A percentile compares a stretch with the other conserved stretches of the same genome.
Conservation (phyloP, 2,329 filamentous ascomycete species). For the Fusarium piperis region DNA sequence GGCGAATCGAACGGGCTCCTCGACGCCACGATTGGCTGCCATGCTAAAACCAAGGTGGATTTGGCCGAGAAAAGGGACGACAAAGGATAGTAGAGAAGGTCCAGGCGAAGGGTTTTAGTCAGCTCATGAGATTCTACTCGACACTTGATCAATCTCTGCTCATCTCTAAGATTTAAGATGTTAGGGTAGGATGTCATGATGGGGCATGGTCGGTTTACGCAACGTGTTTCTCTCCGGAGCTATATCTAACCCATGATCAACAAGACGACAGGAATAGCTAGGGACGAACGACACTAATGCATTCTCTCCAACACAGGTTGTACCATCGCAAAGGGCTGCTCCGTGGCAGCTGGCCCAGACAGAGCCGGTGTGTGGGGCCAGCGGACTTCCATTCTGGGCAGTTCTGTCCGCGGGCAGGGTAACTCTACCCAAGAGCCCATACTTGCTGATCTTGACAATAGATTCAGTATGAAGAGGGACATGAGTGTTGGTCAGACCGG, state of each 20-base stretch:
- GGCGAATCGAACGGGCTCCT: slow-evolving; percentile 5
- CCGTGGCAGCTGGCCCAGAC: not conserved
- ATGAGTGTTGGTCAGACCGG: not conserved
- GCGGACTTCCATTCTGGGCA: slow-evolving; percentile 16
- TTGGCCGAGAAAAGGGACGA: slow-evolving; percentile 35
- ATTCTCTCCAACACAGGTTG: not conserved
- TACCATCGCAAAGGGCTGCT: not conserved
- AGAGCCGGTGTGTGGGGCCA: not conserved
- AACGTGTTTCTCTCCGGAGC: slow-evolving; percentile 2
- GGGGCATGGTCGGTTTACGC: not conserved
- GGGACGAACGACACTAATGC: not conserved
- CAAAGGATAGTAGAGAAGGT: slow-evolving; percentile 19
- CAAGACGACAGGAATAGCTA: not conserved
- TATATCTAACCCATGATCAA: not conserved
- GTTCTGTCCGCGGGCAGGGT: not conserved
- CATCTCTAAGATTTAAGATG: not conserved
- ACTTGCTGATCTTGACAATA: not conserved
- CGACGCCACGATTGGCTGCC: slow-evolving; percentile 26
- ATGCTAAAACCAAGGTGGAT: slow-evolving; percentile 23
- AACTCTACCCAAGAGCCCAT: not conserved
- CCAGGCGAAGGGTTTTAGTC: slow-evolving; percentile 35
- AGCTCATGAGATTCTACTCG: slow-evolving; percentile 1
- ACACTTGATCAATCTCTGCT: not conserved
- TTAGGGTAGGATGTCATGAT: not conserved
- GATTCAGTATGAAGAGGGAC: not conserved